phyloP scores from a whole-genome alignment of 306 rosid genomes.

The Rosa chinensis region DNA sequence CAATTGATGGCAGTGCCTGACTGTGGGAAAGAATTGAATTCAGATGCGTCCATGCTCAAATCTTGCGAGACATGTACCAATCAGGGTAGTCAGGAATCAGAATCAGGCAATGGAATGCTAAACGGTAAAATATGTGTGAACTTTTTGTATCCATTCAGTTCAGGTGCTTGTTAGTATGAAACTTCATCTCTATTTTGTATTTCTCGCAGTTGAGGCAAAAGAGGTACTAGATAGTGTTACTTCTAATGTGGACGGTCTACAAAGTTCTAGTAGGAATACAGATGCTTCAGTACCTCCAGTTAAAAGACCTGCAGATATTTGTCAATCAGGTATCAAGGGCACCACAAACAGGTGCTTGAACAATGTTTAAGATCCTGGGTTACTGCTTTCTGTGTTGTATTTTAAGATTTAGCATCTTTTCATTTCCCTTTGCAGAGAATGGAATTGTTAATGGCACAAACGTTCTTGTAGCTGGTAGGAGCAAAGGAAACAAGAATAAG shows the following conservation, averaged over 20 bases:
- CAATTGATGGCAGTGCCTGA: constrained; percentile 60
- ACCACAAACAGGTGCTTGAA: constrained; percentile 16
- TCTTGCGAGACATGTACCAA: constrained; percentile 36
- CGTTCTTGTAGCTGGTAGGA: constrained; percentile 36
- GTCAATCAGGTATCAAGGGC: constrained; percentile 55
- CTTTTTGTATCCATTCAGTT: constrained; percentile 15
- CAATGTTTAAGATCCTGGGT: constrained; percentile 1
- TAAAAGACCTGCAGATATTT: constrained; percentile 65
- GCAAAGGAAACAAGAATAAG: constrained; percentile 60
- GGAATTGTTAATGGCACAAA: constrained; percentile 30
- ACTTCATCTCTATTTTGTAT: constrained; percentile 32
- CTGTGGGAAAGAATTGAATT: constrained; percentile 39
- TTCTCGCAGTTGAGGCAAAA: constrained; percentile 53
- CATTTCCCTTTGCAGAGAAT: constrained; percentile 45
- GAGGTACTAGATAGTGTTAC: constrained; percentile 33
- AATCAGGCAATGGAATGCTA: constrained; percentile 39
- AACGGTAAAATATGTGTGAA: constrained; percentile 40
- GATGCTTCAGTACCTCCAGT: constrained; percentile 50
- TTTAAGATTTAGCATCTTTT: background rate
- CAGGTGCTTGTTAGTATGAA: constrained; percentile 14
- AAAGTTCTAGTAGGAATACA: constrained; percentile 34
- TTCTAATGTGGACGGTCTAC: constrained; percentile 29
- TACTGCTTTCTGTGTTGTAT: background rate
- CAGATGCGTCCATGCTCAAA: constrained; percentile 24
- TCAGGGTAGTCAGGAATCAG: constrained; percentile 36